These are phyloP conservation scores for Syzygium grande DNA, from an alignment of 345 rosid genomes.

Conservation along the genomic window DNA sequence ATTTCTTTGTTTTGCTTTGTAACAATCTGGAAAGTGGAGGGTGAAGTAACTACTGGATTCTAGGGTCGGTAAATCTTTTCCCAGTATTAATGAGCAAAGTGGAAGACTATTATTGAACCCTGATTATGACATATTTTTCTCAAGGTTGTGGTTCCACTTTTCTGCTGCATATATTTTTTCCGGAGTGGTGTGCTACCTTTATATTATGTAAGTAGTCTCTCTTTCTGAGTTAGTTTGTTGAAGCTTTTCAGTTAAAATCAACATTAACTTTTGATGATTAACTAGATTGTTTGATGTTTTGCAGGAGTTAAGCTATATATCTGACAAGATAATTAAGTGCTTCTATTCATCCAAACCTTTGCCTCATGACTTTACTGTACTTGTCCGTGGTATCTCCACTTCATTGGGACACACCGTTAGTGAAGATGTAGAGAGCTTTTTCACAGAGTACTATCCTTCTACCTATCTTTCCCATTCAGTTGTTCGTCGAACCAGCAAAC, in stretches of 20 bases:
- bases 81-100: neutral
- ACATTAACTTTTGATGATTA: neutral
- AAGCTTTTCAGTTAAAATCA: neutral
- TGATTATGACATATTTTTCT: conserved; percentile 1
- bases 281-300: neutral
- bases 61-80: neutral
- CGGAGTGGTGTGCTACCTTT: conserved; percentile 85
- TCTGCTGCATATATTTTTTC: conserved; percentile 82
- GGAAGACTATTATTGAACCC: neutral
- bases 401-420: conserved; percentile 38
- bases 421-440: conserved; percentile 68
- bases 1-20: neutral
- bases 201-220: conserved; percentile 50
- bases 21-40: neutral
- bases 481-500: conserved; percentile 53
- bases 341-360: conserved; percentile 68
- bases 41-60: neutral
- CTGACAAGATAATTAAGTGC: conserved; percentile 49
- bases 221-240: neutral
- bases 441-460: conserved; percentile 72
- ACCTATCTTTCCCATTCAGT: conserved; percentile 69
- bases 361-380: conserved; percentile 66
- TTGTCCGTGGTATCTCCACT: conserved; percentile 67
- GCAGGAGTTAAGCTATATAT: conserved; percentile 67
- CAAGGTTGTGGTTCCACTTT: conserved; percentile 96